phyloP scores from a whole-genome alignment of 768 basidiomycete species.

The Xerocomellus chrysenteron region DNA sequence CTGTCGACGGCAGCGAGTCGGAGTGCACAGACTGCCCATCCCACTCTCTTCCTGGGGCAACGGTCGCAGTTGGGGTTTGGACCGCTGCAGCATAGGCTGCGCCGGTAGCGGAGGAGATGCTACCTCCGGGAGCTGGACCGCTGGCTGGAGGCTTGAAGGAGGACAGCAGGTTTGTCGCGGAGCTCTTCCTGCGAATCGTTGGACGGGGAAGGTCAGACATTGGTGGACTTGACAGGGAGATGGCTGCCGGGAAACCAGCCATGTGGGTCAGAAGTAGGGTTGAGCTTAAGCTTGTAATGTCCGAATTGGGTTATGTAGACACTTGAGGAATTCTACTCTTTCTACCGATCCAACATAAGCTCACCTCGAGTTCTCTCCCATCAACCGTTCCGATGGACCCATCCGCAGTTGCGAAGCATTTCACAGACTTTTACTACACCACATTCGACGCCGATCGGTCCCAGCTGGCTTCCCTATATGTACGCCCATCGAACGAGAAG shows the following conservation, averaged over 20 bases:
- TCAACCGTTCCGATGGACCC: conserved; percentile 64
- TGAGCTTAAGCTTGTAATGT: neutral
- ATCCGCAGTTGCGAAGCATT: conserved; percentile 72
- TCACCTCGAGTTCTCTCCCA: conserved; percentile 11
- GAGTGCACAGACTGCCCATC: conserved; percentile 68
- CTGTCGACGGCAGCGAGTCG: conserved; percentile 42
- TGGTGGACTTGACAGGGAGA: conserved; percentile 24
- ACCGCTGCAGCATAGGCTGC: conserved; percentile 38
- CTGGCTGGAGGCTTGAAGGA: conserved; percentile 54
- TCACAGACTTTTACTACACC: conserved; percentile 79
- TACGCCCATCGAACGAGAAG: conserved; percentile 44
- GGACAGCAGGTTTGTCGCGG: conserved; percentile 78
- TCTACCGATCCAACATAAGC: neutral
- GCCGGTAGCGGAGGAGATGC: conserved; percentile 35
- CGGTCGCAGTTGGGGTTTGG: conserved; percentile 39
- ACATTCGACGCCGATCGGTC: conserved; percentile 69
- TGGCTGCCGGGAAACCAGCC: conserved; percentile 20
- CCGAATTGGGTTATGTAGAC: conserved; percentile 19
- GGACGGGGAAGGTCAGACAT: conserved; percentile 45
- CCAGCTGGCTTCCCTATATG: conserved; percentile 68
- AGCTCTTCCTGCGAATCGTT: conserved; percentile 79
- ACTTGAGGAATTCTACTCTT: neutral
- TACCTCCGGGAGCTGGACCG: conserved; percentile 30
- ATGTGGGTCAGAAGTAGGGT: conserved; percentile 2
- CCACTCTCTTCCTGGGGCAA: conserved; percentile 56